Conservation (phyloP, 495 filamentous ascomycete genomes). For the Hypoxylon trugodes region DNA sequence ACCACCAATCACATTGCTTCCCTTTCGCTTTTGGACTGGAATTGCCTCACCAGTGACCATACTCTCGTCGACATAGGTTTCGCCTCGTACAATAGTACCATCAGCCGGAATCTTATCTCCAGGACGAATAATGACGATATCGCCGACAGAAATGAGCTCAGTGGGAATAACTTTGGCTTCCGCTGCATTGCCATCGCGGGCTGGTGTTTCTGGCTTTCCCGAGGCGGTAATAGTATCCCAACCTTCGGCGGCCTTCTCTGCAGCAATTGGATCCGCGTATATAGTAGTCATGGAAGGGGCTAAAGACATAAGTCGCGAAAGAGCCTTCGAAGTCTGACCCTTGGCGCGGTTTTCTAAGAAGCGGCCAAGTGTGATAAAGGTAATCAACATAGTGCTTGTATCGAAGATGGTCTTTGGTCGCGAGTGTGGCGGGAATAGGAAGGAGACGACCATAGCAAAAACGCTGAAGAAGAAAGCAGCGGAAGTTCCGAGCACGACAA, state of each 20-base stretch:
- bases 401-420: conserved; percentile 91
- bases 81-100: conserved; percentile 83
- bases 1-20: conserved; percentile 84
- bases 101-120: conserved; percentile 98
- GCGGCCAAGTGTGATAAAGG: conserved; percentile 90
- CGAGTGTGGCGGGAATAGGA: conserved; percentile 72
- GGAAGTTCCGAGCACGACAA: conserved; percentile 92
- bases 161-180: conserved; percentile 89
- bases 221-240: conserved; percentile 63
- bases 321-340: conserved; percentile 92
- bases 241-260: conserved; percentile 83
- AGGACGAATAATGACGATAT: conserved; percentile 90
- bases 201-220: conserved; percentile 55
- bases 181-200: conserved; percentile 62
- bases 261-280: conserved; percentile 95
- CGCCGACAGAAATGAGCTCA: conserved; percentile 92
- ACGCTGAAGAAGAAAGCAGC: conserved; percentile 98
- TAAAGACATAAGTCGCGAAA: conserved; percentile 94
- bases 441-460: conserved; percentile 83
- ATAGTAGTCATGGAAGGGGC: conserved; percentile 97
- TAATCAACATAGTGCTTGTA: conserved; percentile 98
- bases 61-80: conserved; percentile 95
- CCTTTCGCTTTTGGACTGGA: conserved; percentile 87
- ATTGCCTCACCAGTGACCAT: conserved; percentile 99
- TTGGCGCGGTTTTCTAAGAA: conserved; percentile 96